Evolutionary conservation across 2,329 filamentous ascomycete species (phyloP).

Genomic region (Cyphellophora europaea): DNA sequence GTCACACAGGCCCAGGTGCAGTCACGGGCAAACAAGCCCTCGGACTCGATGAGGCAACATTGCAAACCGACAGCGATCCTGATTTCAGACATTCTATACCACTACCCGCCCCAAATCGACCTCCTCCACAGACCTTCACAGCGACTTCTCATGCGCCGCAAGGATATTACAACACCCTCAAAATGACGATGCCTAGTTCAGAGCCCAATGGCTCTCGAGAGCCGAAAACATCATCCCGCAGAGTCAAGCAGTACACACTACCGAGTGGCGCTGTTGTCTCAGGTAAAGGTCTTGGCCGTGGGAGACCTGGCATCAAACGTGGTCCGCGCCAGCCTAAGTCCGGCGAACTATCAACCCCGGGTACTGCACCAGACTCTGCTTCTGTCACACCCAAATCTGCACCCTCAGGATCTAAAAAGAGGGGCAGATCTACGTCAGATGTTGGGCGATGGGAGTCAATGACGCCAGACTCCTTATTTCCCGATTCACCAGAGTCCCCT

Average conservation of each 20-base stretch:
- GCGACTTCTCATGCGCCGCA: no score
- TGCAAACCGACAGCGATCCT: no score
- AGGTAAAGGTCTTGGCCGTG: conserved; percentile 19
- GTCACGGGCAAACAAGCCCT: no score
- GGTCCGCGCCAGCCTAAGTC: conserved; percentile 10
- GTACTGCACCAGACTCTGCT: conserved; percentile 2
- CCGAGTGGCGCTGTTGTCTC: conserved; percentile 15
- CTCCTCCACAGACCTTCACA: no score
- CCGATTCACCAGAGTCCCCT: conserved; percentile 30
- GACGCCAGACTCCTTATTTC: conserved; percentile 5
- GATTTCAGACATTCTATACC: no score
- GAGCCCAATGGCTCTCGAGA: background rate
- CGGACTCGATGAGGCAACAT: no score
- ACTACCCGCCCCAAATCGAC: no score
- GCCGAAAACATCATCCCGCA: conserved; percentile 1
- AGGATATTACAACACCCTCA: background rate
- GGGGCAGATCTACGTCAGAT: conserved; percentile 9
- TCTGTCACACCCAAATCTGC: background rate
- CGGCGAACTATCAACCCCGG: background rate
- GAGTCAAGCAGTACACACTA: conserved; percentile 15
- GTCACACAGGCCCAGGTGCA: no score
- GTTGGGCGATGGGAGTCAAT: conserved; percentile 1
- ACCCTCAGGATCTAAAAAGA: conserved; percentile 5
- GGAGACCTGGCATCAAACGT: conserved; percentile 20
- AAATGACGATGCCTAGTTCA: background rate